Evolutionary conservation across 768 basidiomycete genomes (phyloP).

Genomic region (Tulasnella sp.): DNA sequence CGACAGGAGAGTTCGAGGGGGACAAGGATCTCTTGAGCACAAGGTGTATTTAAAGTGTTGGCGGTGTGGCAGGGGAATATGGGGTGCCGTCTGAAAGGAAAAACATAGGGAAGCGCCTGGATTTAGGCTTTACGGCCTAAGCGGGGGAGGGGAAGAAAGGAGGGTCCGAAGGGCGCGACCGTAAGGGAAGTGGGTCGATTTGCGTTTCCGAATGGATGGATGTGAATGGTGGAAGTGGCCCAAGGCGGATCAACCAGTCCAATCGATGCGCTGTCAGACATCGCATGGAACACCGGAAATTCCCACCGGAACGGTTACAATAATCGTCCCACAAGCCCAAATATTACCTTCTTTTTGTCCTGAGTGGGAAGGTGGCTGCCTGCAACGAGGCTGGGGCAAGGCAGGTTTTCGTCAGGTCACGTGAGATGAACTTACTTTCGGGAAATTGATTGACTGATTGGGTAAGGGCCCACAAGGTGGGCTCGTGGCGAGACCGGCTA

Average conservation of each 20-base stretch:
- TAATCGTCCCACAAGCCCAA: background rate
- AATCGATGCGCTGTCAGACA: background rate
- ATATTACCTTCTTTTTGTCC: background rate
- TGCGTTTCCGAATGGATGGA: background rate
- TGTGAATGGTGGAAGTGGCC: background rate
- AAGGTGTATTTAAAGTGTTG: background rate
- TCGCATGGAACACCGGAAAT: background rate
- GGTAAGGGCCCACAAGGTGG: background rate
- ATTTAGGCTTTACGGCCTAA: background rate
- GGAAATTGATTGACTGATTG: background rate
- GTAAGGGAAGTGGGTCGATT: background rate
- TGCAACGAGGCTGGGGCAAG: slow-evolving; percentile 4
- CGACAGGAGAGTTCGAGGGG: background rate
- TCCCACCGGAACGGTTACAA: background rate
- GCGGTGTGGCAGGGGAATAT: background rate
- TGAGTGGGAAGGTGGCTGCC: background rate
- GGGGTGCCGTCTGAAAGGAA: background rate
- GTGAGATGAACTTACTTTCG: slow-evolving; percentile 5
- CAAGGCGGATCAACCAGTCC: background rate
- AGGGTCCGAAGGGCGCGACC: background rate
- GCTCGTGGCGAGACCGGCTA: background rate
- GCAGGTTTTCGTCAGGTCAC: slow-evolving; percentile 1
- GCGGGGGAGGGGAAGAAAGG: background rate
- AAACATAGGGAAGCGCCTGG: background rate
- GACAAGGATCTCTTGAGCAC: background rate